Evolutionary conservation across 2,329 filamentous ascomycete species (phyloP), one percentile per base, ranked within the genome.

Genomic region (Neurospora sp.): DNA sequence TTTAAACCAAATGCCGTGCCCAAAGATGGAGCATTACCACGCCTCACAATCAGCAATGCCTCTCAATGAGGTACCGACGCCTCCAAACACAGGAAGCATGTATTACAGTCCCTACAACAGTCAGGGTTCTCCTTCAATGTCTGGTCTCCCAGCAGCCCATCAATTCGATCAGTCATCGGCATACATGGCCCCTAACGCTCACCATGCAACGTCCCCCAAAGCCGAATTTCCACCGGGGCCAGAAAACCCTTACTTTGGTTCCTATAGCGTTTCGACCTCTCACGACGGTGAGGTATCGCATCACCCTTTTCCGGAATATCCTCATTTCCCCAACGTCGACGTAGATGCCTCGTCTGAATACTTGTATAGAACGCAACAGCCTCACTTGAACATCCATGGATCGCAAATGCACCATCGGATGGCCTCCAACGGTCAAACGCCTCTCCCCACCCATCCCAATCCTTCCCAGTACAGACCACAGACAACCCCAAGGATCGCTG

Each of bases 11-110:
- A 79, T 78, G 68, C 77, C 77, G 69, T 70, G 75, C 15, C 40
- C 71, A 46, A 84, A 84, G 73, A 78, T 80, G 74, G 77, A 78
- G 70, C 77, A 79, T 37, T 84, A 83, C 72, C 74, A 74, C 69
- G 74, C 81, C 74, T 75, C 77, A 17, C 79, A 80, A n/a, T 77
- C 78, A 43, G 75, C 77, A 23, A 77, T 77, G 40, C 74, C 80
- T 38, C 77, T 75, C 57, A 75, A 80, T 8, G 83, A 85, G 71
- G 82, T 83, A 68, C 83, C 81, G 41, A 84, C 83, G 10, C 83
- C 85, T 62, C 82, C 84, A n/a, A 79, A 78, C 57, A 81, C 80
- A 40, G 81, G 83, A 70, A 83, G 80, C 68, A 81, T 85, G 79
- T 83, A 83, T 69, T 85, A 79, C 69, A 67, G 67, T 68, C 71